Conservation (phyloP, 257 asterid species). For the Lantana camara region DNA sequence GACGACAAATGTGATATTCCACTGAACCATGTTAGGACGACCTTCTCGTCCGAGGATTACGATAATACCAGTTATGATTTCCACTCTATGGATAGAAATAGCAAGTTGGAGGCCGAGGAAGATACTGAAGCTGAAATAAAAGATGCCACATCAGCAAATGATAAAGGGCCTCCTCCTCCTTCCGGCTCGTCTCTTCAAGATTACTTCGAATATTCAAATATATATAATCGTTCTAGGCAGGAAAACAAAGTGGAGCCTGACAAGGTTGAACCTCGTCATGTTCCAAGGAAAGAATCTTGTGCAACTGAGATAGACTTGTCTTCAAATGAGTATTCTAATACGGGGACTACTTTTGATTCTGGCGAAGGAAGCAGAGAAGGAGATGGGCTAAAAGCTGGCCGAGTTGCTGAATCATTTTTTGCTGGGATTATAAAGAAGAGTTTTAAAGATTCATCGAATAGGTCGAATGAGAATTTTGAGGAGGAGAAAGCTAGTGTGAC, state of each 20-base stretch:
- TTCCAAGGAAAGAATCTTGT: slow-evolving; percentile 44
- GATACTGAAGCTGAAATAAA: slow-evolving; percentile 28
- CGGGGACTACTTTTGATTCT: slow-evolving; percentile 78
- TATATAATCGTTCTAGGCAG: slow-evolving; percentile 40
- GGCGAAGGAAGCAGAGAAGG: slow-evolving; percentile 57
- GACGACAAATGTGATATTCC: slow-evolving; percentile 25
- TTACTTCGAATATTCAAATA: slow-evolving; percentile 65
- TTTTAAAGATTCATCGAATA: slow-evolving; percentile 38
- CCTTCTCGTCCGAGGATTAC: slow-evolving; percentile 64
- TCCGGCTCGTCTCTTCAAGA: slow-evolving; percentile 68
- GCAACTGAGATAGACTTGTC: slow-evolving; percentile 85
- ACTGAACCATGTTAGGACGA: slow-evolving; percentile 37
- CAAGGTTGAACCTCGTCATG: slow-evolving; percentile 38
- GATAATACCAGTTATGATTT: slow-evolving; percentile 61
- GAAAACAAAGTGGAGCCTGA: slow-evolving; percentile 41
- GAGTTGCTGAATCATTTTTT: slow-evolving; percentile 50
- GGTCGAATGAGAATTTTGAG: slow-evolving; percentile 35
- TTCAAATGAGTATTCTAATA: slow-evolving; percentile 68
- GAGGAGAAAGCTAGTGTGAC: slow-evolving; percentile 56
- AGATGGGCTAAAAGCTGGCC: slow-evolving; percentile 42
- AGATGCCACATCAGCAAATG: slow-evolving; percentile 36
- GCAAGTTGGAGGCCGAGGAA: slow-evolving; percentile 52
- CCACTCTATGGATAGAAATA: slow-evolving; percentile 58
- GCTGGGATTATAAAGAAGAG: slow-evolving; percentile 57
- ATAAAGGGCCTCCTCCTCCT: slow-evolving; percentile 46